Evolutionary conservation across 163 green algal genomes (phyloP).

Genomic region (Scenedesmus sp.): DNA sequence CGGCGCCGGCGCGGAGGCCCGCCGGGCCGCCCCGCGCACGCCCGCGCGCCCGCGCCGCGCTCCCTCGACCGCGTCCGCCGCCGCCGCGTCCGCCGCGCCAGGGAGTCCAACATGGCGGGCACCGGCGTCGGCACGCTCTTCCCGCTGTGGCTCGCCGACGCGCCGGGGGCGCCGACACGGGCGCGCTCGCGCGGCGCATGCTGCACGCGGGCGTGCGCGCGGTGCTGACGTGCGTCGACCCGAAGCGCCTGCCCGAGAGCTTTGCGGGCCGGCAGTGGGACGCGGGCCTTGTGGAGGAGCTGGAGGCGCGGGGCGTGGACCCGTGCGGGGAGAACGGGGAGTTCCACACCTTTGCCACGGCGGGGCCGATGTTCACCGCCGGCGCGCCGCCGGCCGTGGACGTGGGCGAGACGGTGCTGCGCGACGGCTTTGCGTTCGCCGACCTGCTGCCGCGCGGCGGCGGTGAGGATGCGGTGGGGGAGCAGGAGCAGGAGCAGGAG

Average conservation of each 20-base stretch:
- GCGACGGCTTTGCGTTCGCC: slow-evolving; percentile 40
- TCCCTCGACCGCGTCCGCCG: background rate
- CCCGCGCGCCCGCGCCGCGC: no score
- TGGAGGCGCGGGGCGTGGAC: slow-evolving; percentile 7
- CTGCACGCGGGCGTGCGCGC: slow-evolving; percentile 24
- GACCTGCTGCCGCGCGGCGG: slow-evolving; percentile 18
- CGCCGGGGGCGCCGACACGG: slow-evolving; percentile 14
- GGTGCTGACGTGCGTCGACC: slow-evolving; percentile 33
- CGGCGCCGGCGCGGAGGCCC: no score
- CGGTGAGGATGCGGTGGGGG: no score
- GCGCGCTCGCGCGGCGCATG: slow-evolving; percentile 16
- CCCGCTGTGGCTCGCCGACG: slow-evolving; percentile 6
- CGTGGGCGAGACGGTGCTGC: background rate
- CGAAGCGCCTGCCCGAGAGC: background rate
- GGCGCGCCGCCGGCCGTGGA: background rate
- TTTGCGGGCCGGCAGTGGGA: slow-evolving; percentile 35
- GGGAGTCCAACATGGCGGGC: slow-evolving; percentile 14
- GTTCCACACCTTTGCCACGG: slow-evolving; percentile 42
- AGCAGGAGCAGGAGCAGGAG: no score
- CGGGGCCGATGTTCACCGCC: slow-evolving; percentile 15
- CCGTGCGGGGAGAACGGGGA: slow-evolving; percentile 43
- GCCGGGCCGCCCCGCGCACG: no score
- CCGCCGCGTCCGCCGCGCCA: background rate
- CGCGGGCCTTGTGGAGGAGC: slow-evolving; percentile 1
- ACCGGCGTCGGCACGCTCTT: slow-evolving; percentile 28